Conservation (phyloP, 108 stramenopile genomes). For the Parmales sp. region DNA sequence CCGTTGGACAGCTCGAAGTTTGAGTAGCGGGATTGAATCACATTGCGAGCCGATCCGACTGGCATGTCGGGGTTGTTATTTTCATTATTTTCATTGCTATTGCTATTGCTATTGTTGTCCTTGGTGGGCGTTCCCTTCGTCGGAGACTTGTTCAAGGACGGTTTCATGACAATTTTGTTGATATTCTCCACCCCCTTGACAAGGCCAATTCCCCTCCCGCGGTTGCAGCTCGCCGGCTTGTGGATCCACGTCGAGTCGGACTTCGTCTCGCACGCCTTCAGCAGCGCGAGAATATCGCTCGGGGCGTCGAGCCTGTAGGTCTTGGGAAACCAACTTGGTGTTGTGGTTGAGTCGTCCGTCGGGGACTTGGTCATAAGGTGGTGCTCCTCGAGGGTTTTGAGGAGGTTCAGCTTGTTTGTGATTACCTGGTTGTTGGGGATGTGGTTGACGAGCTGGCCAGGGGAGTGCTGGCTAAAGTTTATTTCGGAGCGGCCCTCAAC, state of each 20-base stretch:
- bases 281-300: neutral
- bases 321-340: constrained; percentile 8
- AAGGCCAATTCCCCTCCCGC: neutral
- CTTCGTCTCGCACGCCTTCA: neutral
- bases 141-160: neutral
- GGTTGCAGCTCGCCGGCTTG: neutral
- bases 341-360: no score
- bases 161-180: no score
- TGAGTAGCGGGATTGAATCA: neutral
- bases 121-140: neutral
- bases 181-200: neutral
- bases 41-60: neutral
- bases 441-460: constrained; percentile 24
- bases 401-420: constrained; percentile 17
- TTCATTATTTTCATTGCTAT: neutral
- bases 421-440: constrained; percentile 22
- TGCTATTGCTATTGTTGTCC: neutral
- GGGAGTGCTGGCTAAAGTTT: constrained; percentile 15
- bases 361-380: neutral
- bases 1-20: neutral
- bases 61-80: neutral
- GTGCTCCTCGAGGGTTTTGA: constrained; percentile 4
- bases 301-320: constrained; percentile 12
- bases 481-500: constrained; percentile 20
- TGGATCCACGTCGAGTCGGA: neutral